Evolutionary conservation across 768 basidiomycete species (phyloP).

Genomic region (Trametes elegans): DNA sequence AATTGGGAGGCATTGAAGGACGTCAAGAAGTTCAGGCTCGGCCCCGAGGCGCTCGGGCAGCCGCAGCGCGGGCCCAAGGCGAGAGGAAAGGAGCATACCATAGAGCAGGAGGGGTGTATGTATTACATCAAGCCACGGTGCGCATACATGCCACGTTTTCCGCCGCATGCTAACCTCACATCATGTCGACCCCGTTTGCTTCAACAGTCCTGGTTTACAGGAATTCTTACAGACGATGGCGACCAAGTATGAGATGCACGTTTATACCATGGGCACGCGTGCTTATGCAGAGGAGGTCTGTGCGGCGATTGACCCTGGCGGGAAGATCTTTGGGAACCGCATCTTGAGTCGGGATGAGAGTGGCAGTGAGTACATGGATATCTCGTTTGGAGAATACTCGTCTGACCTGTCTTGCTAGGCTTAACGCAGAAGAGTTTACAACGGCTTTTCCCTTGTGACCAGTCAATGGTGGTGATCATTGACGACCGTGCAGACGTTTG

Average conservation of each 20-base stretch:
- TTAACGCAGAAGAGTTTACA: slow-evolving; percentile 90
- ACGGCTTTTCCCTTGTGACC: slow-evolving; percentile 93
- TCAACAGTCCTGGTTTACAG: slow-evolving; percentile 82
- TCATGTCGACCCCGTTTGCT: neutral
- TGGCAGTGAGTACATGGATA: slow-evolving; percentile 78
- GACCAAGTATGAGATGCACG: slow-evolving; percentile 94
- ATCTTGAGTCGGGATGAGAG: slow-evolving; percentile 94
- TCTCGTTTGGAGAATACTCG: neutral
- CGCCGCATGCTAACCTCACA: neutral
- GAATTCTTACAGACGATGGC: slow-evolving; percentile 73
- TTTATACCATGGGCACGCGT: slow-evolving; percentile 99
- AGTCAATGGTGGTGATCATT: slow-evolving; percentile 98
- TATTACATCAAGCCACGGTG: slow-evolving; percentile 99
- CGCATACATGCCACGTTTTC: slow-evolving; percentile 26
- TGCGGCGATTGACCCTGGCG: slow-evolving; percentile 87
- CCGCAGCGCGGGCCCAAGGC: slow-evolving; percentile 39
- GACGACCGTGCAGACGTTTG: slow-evolving; percentile 98
- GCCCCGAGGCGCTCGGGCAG: slow-evolving; percentile 68
- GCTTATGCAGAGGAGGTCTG: slow-evolving; percentile 97
- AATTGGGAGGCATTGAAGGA: slow-evolving; percentile 92
- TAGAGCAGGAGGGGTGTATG: slow-evolving; percentile 82
- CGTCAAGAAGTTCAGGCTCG: slow-evolving; percentile 84
- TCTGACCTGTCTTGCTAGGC: slow-evolving; percentile 41
- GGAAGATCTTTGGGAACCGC: slow-evolving; percentile 80
- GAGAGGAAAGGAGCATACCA: slow-evolving; percentile 61